Base-by-base conservation (phyloP, 2,329 filamentous ascomycete genomes). In the Lachnellula occidentalis region DNA sequence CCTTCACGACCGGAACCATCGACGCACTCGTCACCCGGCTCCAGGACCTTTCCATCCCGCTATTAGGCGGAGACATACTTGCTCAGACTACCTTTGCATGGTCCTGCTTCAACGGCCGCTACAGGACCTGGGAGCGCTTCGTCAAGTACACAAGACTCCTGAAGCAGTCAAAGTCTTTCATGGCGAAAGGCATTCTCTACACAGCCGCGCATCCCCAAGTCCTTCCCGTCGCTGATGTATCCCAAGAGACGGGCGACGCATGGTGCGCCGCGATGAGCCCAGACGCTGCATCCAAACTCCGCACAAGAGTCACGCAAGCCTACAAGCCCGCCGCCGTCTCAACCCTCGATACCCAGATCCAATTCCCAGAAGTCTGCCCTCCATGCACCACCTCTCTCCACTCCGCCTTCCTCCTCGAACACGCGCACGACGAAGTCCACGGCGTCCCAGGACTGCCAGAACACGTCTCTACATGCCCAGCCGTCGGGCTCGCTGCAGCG, bases 131-230 rank as follows among this genome's bases (percentile, higher is more conserved):
- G 41, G 53, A 54, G 34, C 53, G 53, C 8, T 47, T 46, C 17
- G 48, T 54, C 17, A 54, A 54, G 24, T 54, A 54, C 22, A 41
- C 42, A 5, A 27, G 53, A 14, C 53, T 50, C 15, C 19, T 54
- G 9, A 39, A 48, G 19, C n/a, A 15, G 3, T 54, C 53, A 0
- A 42, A 50, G 12, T 41, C 41, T 12, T 14, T 9, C 5, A 48
- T 50, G 48, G 47, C 53, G 9, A 34, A 34, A 31, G 42, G 12
- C 34, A 45, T 45, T 14, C 21, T 45, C 21, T 19, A 45, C 15
- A 24, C 21, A 5, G 42, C 42, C 21, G n/a, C 21, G 11, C n/a
- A 45, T 6, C 21, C n/a, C 17, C 3, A 22, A 6, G 42, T 45
- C 42, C 42, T 45, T 24, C n/a, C 42, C 8, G 42, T 22, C 17